Evolutionary conservation across 306 rosid species (phyloP), one percentile per base, ranked within the genome.

Genomic region (Lathyrus oleraceus): DNA sequence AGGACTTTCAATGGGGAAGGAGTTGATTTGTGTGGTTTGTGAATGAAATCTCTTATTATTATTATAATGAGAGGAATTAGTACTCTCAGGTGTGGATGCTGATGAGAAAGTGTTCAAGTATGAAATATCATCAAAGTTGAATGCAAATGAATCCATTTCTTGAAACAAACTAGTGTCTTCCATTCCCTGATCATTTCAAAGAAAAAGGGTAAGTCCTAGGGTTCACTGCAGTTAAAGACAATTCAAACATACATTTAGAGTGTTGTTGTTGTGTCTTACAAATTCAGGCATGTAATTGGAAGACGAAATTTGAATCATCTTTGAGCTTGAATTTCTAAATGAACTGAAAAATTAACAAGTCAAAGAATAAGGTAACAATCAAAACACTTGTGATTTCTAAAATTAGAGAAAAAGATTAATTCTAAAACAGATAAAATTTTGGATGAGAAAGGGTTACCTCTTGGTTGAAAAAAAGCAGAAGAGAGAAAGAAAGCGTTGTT

Each of bases 241-340:
- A 35, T 35, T 35, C 10, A 35, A 43, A 44, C 0, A 44, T 44
- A 2, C 17, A 44, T 0, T 44, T 42, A 10, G 1, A 10, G 28
- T 25, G 15, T 44, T n/a, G n/a, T n/a, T n/a, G 16, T 44, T 12
- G 21, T 32, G 30, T 48, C 81, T 81, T 67, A 81, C 82, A 48
- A 65, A 13, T 10, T 81, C 80, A 32, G 85, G 71, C 23, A 65
- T 4, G 67, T 65, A 73, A 6, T 39, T 52, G 77, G 71, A 20
- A 0, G 80, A 65, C 9, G 80, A 70, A 30, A 78, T 43, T 59
- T 74, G 78, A 21, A 54, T 70, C 72, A 71, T 76, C 75, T 57
- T 53, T 44, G 8, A 49, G 35, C 3, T 58, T 8, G 51, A 54
- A 12, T 15, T 36, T 10, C 47, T 23, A 16, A 0, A 3, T 10